phyloP scores from a whole-genome alignment of 1,284 basidiomycete species.

The Takashimella tepidaria region DNA sequence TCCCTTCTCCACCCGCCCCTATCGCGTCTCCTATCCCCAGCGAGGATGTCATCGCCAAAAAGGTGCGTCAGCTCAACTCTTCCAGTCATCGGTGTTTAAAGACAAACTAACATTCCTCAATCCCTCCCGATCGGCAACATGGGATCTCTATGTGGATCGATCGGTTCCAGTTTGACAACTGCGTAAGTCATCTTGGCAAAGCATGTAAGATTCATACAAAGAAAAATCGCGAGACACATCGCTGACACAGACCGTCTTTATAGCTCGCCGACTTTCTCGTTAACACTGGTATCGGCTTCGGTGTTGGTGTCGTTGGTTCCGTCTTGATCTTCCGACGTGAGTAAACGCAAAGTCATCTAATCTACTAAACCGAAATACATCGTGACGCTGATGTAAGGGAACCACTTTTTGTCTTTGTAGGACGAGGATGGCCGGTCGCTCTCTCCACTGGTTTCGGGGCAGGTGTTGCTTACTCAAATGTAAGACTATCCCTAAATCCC shows the following conservation, averaged over 20 bases:
- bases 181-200: slow-evolving; percentile 70
- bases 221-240: slow-evolving; percentile 65
- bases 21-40: slow-evolving; percentile 61
- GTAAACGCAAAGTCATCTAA: no score
- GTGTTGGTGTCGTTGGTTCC: slow-evolving; percentile 87
- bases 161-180: slow-evolving; percentile 73
- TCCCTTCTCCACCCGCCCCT: slow-evolving; percentile 24
- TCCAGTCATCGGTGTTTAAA: neutral
- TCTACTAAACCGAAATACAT: neutral
- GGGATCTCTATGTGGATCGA: slow-evolving; percentile 5
- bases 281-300: slow-evolving; percentile 85
- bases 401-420: no score
- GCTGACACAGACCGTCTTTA: slow-evolving; percentile 15
- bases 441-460: slow-evolving; percentile 69
- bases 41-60: slow-evolving; percentile 79
- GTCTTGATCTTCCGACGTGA: slow-evolving; percentile 77
- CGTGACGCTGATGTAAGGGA: slow-evolving; percentile 5
- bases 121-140: no score
- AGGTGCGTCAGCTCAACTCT: slow-evolving; percentile 53
- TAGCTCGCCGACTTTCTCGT: slow-evolving; percentile 52
- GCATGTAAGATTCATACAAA: no score
- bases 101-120: neutral
- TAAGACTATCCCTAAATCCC: slow-evolving; percentile 17
- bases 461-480: slow-evolving; percentile 71
- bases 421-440: slow-evolving; percentile 93